Base-by-base conservation (phyloP, 108 stramenopile species). In the Cylindrotheca fusiformis region DNA sequence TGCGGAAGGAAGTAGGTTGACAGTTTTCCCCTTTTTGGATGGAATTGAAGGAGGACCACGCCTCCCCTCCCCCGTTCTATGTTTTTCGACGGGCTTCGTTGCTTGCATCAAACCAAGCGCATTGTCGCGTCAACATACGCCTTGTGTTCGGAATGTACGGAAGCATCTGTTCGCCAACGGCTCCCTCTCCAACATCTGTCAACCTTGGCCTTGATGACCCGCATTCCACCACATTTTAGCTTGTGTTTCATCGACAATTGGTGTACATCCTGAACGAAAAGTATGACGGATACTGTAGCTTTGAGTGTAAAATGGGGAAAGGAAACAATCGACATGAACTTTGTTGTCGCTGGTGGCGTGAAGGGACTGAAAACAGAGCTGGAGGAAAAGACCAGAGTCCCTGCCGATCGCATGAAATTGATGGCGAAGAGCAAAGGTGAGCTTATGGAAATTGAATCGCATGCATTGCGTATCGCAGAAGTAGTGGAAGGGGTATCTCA, bases 261-360 rank as follows among this genome's bases (percentile, higher is more conserved):
- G 17, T 45, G 10, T 45, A 45, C 44, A 14, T 14, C 44, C 44
- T 45, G 44, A 45, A 17, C 44, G 17, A 45, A 51, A 12, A 76
- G 26, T 14, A 77, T 77, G 76, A 58, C 76, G 26, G 76, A 71
- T 23, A 63, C 68, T 14, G 57, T 74, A 30, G 54, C 72, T 52
- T 32, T 79, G 18, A 69, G 44, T 25, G 86, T 99, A 6, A 97
- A 96, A 81, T 99, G 98, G 98, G 96, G 96, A 33, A 99, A 99
- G 73, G 88, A 93, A 65, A 64, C 76, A 36, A 75, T 89, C 61
- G 45, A 63, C 5, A 68, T 90, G 27, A 60, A 81, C 32, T 74
- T 94, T 31, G 86, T 87, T 26, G 77, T 83, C 10, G 75, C 81
- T 12, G 69, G 69, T 31, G 89, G 92, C 12, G 90, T 90, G 24